Percentiles rank a stretch among this genome's conserved stretches.
Conservation (phyloP, 1,284 basidiomycete genomes). For the Moniliella sp. region DNA sequence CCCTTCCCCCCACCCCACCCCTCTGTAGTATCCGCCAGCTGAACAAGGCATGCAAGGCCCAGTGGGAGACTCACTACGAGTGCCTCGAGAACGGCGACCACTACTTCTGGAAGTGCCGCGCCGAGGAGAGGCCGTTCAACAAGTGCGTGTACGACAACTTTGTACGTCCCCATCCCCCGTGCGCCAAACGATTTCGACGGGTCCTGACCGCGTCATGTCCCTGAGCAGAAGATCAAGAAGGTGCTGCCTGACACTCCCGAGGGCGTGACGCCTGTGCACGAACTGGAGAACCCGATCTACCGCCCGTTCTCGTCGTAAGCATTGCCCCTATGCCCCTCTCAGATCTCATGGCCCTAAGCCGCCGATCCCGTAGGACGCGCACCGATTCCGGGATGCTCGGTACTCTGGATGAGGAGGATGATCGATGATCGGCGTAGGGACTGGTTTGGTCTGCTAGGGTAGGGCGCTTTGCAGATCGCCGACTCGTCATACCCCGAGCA, state of each 20-base stretch:
- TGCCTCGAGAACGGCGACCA: conserved; percentile 91
- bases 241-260: conserved; percentile 72
- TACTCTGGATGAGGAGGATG: too few relatives aligned
- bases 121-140: conserved; percentile 71
- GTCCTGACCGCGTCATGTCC: conserved; percentile 7
- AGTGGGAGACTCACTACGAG: conserved; percentile 81
- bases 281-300: conserved; percentile 61
- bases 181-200: conserved; percentile 40
- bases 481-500: too few relatives aligned
- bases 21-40: conserved; percentile 61
- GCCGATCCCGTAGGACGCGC: too few relatives aligned
- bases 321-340: too few relatives aligned
- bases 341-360: too few relatives aligned
- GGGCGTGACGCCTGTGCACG: conserved; percentile 67
- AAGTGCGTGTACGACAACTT: conserved; percentile 90
- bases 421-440: too few relatives aligned
- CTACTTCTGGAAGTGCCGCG: conserved; percentile 75
- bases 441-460: too few relatives aligned
- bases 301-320: too few relatives aligned
- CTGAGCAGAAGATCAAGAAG: conserved; percentile 59
- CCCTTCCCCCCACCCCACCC: neutral
- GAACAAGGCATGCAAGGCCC: conserved; percentile 65
- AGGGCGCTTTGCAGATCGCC: too few relatives aligned
- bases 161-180: conserved; percentile 11
- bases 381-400: too few relatives aligned